Evolutionary conservation across 768 basidiomycete genomes (phyloP), one percentile per base, ranked within the genome.

Genomic region (Tephrocybe sp.): DNA sequence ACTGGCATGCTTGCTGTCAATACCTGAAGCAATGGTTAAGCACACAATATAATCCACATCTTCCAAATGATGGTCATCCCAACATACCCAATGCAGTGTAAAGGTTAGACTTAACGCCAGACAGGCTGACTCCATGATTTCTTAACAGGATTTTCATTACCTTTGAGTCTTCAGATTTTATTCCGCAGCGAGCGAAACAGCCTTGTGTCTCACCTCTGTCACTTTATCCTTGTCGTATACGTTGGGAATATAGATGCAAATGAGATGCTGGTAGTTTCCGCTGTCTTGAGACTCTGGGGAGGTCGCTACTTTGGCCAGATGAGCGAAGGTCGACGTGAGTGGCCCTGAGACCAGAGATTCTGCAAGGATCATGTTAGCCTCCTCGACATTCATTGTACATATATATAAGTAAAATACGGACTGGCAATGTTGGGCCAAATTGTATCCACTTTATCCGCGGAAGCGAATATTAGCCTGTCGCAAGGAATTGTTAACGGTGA

Each of bases 1-100:
- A 61, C 86, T 88, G 0, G 83, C 65, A 62, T 90, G 88, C 61
- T 90, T 90, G 66, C 86, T 88, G 57, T 89, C 85, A 50, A 90
- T 69, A 1, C 84, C 86, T 83, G 32, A 21, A 20, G 4, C 2
- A 11, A 40, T 14, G 18, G 3, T 17, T 37, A 15, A 55, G n/a
- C n/a, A n/a, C n/a, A n/a, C n/a, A n/a, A n/a, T n/a, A n/a, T n/a
- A n/a, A n/a, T n/a, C n/a, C n/a, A n/a, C n/a, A n/a, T n/a, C n/a
- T n/a, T n/a, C n/a, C n/a, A n/a, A n/a, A n/a, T n/a, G 5, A 20
- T 23, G 18, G 21, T 15, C 17, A 12, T 17, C 17, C 21, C 17
- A 32, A 53, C 65, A 33, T 60, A 83, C 85, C 83, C 52, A 86
- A 77, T 0, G 55, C 38, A 2, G 88, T 88, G 59, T 89, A 89